Evolutionary conservation across 805 yeast species (phyloP), one percentile per base, ranked within the genome.

Genomic region (Teunomyces tritomae): DNA sequence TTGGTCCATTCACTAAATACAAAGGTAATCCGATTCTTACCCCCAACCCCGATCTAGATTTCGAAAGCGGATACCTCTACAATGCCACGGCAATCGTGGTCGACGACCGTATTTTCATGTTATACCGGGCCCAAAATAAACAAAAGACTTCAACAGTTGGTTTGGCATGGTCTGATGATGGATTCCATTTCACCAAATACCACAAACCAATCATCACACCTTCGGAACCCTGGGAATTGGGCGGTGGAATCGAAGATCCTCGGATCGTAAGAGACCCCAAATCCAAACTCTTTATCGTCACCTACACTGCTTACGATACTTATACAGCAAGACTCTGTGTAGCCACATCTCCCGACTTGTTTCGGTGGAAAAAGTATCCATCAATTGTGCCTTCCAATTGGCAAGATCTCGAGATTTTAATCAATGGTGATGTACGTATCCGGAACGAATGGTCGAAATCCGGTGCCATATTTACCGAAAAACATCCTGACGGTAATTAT

Each of bases 191-290:
- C 54, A 55, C 50, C 8, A 54, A 67, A 40, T 61, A 58, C 51
- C 54, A 52, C 28, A 50, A 58, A 33, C 76, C 77, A 9, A 57
- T 72, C 9, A 43, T 72, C 32, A 48, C 45, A 11, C 67, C 76
- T 5, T 65, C 73, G 1, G 75, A 71, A 49, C 56, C 64, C 1
- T 71, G 72, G 69, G 77, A 72, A 48, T 28, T 41, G 28, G 67
- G 67, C 4, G 77, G 77, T 10, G 77, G 77, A 1, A 62, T 70
- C 44, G 77, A 72, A 51, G 77, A 72, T 47, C 77, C 77, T 3
- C 56, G 77, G 40, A 63, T 72, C 17, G 71, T 70, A 3, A 53
- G 75, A 43, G 72, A 71, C 53, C 72, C 73, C 3, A 51, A 43
- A 5, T 28, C 67, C 1, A 68, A 68, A 49, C 52, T 58, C 28